Conservation (phyloP, 2,329 filamentous ascomycete genomes). For the Aureobasidium subglaciale region DNA sequence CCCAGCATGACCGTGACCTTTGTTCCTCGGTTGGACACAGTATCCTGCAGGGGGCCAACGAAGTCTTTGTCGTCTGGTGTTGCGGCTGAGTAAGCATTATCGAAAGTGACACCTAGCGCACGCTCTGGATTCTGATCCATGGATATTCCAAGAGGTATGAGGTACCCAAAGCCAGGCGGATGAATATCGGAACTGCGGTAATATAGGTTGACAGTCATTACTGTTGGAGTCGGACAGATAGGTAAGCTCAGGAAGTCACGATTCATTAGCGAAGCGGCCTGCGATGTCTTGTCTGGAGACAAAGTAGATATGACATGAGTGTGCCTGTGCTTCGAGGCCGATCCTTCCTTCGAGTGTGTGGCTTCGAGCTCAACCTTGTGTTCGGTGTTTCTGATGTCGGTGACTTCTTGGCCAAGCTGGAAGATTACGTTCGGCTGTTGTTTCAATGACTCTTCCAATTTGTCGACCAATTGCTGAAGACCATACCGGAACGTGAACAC, state of each 20-base stretch:
- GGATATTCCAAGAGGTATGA: constrained; percentile 70
- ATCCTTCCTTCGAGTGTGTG: constrained; percentile 20
- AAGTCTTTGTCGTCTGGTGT: constrained; percentile 24
- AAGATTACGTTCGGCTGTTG: constrained; percentile 34
- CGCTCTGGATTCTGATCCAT: constrained; percentile 70
- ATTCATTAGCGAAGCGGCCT: constrained; percentile 29
- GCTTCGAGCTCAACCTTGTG: background rate
- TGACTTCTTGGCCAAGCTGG: constrained; percentile 36
- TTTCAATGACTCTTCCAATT: constrained; percentile 31
- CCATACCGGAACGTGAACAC: constrained; percentile 42
- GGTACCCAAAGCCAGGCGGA: constrained; percentile 76
- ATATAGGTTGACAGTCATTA: constrained; percentile 90
- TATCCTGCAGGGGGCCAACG: constrained; percentile 25
- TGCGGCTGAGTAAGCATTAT: constrained; percentile 51
- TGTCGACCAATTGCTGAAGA: constrained; percentile 33
- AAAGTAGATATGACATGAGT: constrained; percentile 61
- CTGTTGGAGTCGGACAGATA: constrained; percentile 46
- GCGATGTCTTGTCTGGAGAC: constrained; percentile 32
- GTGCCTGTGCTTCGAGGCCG: constrained; percentile 25
- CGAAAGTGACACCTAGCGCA: constrained; percentile 87
- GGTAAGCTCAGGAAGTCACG: background rate
- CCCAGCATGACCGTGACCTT: constrained; percentile 94
- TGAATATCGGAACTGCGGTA: constrained; percentile 61
- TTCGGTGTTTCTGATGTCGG: constrained; percentile 17
- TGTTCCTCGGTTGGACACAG: constrained; percentile 52